phyloP scores from a whole-genome alignment of 2,329 filamentous ascomycete species.

The Neocucurbitaria cava region DNA sequence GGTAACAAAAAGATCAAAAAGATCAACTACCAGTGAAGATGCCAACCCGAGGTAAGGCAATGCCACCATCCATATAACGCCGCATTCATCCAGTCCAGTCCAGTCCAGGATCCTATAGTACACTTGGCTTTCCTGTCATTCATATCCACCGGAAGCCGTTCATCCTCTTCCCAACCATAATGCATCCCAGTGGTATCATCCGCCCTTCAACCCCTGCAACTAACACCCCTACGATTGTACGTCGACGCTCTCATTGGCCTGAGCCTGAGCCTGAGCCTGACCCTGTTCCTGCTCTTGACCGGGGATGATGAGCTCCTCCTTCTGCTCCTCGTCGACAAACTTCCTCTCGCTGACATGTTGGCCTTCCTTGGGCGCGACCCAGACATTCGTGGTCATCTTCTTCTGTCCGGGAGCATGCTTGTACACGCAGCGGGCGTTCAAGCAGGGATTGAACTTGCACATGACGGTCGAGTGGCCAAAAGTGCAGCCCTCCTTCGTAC shows the following conservation, averaged over 20 bases:
- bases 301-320: slow-evolving; percentile 77
- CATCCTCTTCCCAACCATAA: slow-evolving; percentile 3
- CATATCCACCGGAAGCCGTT: slow-evolving; percentile 5
- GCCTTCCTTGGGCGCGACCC: slow-evolving; percentile 68
- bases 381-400: slow-evolving; percentile 80
- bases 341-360: slow-evolving; percentile 84
- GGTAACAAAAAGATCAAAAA: neutral
- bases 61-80: slow-evolving; percentile 15
- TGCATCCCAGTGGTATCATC: slow-evolving; percentile 24
- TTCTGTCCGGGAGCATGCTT: slow-evolving; percentile 90
- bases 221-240: slow-evolving; percentile 24
- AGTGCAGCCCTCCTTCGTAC: slow-evolving; percentile 80
- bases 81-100: slow-evolving; percentile 15
- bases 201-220: neutral
- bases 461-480: slow-evolving; percentile 85
- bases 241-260: slow-evolving; percentile 27
- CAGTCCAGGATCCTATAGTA: slow-evolving; percentile 34
- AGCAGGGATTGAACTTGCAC: slow-evolving; percentile 91
- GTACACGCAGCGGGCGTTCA: slow-evolving; percentile 86
- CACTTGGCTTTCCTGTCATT: slow-evolving; percentile 24
- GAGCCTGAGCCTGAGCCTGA: slow-evolving; percentile 21
- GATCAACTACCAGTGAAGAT: neutral
- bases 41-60: slow-evolving; percentile 8
- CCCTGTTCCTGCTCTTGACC: no score
- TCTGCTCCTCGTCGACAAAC: slow-evolving; percentile 75